Percentiles rank a stretch among this genome's conserved stretches.
Conservation (phyloP, 2,329 filamentous ascomycete genomes). For the Fulvia fulva region DNA sequence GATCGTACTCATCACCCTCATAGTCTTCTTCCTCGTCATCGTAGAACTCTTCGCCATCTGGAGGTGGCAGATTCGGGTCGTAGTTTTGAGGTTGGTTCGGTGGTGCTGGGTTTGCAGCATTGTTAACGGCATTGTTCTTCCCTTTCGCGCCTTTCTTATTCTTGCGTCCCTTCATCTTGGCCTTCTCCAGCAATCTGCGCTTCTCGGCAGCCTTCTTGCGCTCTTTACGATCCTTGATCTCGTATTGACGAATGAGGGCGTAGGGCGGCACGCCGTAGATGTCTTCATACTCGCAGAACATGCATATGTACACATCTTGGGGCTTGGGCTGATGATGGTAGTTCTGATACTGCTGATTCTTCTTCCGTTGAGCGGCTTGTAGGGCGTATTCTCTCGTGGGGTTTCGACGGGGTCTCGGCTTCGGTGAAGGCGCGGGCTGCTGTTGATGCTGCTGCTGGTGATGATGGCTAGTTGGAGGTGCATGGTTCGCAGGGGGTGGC, state of each 20-base stretch:
- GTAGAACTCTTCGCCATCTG: slow-evolving; percentile 32
- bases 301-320: slow-evolving; percentile 89
- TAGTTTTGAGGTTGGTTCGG: slow-evolving; percentile 24
- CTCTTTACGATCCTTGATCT: slow-evolving; percentile 85
- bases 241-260: slow-evolving; percentile 84
- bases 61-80: slow-evolving; percentile 28
- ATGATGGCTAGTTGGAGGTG: slow-evolving; percentile 21
- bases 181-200: slow-evolving; percentile 79
- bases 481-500: slow-evolving; percentile 24
- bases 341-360: slow-evolving; percentile 73
- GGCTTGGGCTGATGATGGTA: slow-evolving; percentile 65
- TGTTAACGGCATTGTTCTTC: slow-evolving; percentile 24
- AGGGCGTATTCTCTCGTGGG: slow-evolving; percentile 67
- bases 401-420: slow-evolving; percentile 57
- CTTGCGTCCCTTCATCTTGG: slow-evolving; percentile 88
- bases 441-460: slow-evolving; percentile 19
- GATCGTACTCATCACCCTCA: slow-evolving; percentile 29
- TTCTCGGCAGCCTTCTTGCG: slow-evolving; percentile 84
- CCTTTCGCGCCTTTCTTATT: slow-evolving; percentile 74
- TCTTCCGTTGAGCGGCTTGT: slow-evolving; percentile 72
- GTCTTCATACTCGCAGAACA: slow-evolving; percentile 95
- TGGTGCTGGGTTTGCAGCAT: slow-evolving; percentile 14
- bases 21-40: slow-evolving; percentile 27
- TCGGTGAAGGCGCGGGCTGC: slow-evolving; percentile 45
- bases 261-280: slow-evolving; percentile 87